Base-by-base conservation (phyloP, 306 rosid genomes). In the Lupinus albus region DNA sequence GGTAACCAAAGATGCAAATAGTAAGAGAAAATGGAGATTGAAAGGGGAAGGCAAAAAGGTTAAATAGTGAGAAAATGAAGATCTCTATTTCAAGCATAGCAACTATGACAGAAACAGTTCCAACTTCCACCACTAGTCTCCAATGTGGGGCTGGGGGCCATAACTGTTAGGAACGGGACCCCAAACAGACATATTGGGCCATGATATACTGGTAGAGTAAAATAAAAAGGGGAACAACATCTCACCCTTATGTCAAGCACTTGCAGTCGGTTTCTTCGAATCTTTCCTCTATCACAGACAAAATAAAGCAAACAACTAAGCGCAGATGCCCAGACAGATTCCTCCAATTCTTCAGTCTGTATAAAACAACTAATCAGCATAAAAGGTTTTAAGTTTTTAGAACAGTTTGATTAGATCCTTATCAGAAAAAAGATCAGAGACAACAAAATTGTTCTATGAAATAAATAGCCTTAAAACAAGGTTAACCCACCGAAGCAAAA, bases 271-370 rank as follows among this genome's bases (percentile, higher is more conserved):
- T 73, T 86, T 88, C 97, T 88, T 86, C 83, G 72, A 73, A 90
- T 89, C 78, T 79, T 86, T 45, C 97, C 99, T 82, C 96, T 84
- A 78, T 90, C 95, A 55, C 97, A 88, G 76, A 94, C 96, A 80
- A 94, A 94, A 88, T 94, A 94, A 28, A 94, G 91, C 83, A 94
- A 76, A 84, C 99, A 94, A 86, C 97, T 94, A 20, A 94, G 87
- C 32, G 96, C 99, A 79, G 97, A 90, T 73, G 99, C 95, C 99
- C 99, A 90, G 60, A 94, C 95, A 51, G 94, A 80, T 78, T 94
- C 99, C 77, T 90, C 99, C 80, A 68, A 82, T 84, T 94, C 99
- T 81, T 90, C 95, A 61, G 74, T 82, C 99, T 94, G 87, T 42
- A 80, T 38, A 35, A 78, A 63, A 50, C 18, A 52, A 68, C 50